Conservation (phyloP, 192 early-diverging fungal genomes). For the Coemansia sp. region DNA sequence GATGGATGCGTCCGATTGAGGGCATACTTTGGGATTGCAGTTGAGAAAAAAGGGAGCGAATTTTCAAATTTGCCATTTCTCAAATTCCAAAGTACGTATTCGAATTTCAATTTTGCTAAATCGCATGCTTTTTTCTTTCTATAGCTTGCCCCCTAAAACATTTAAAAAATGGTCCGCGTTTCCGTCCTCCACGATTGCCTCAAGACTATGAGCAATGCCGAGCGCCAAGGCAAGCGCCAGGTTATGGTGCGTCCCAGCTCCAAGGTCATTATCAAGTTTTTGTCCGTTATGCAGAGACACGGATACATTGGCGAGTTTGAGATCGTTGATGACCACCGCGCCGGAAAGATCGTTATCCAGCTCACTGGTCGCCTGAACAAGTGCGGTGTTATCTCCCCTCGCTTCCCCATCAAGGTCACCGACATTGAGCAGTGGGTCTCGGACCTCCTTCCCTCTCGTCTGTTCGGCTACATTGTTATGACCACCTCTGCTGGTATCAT, state of each 20-base stretch:
- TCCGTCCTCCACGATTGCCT: constrained; percentile 98
- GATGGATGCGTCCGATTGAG: not conserved
- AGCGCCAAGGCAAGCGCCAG: constrained; percentile 98
- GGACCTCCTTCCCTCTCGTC: constrained; percentile 97
- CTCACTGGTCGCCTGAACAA: constrained; percentile 99
- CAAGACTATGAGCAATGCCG: constrained; percentile 99
- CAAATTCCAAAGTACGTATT: not conserved
- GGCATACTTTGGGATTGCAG: constrained; percentile 33
- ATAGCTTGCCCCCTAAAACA: not conserved
- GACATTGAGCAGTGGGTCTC: constrained; percentile 97
- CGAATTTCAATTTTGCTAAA: not conserved
- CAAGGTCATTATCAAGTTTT: constrained; percentile 99
- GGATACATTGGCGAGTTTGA: constrained; percentile 99
- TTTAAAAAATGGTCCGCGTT: constrained; percentile 89
- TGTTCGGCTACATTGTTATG: constrained; percentile 94
- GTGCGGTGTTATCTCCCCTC: constrained; percentile 98
- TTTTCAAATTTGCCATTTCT: not conserved
- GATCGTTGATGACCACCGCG: constrained; percentile 97
- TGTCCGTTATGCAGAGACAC: constrained; percentile 99
- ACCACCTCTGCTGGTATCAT: constrained; percentile 98
- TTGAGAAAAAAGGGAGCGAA: not conserved
- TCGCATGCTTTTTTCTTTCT: not conserved
- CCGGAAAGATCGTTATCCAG: constrained; percentile 98
- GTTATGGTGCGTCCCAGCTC: constrained; percentile 96
- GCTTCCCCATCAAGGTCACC: constrained; percentile 95